Evolutionary conservation across 371 early-diverging fungal species (phyloP).

Genomic region (Nematocida sp.): DNA sequence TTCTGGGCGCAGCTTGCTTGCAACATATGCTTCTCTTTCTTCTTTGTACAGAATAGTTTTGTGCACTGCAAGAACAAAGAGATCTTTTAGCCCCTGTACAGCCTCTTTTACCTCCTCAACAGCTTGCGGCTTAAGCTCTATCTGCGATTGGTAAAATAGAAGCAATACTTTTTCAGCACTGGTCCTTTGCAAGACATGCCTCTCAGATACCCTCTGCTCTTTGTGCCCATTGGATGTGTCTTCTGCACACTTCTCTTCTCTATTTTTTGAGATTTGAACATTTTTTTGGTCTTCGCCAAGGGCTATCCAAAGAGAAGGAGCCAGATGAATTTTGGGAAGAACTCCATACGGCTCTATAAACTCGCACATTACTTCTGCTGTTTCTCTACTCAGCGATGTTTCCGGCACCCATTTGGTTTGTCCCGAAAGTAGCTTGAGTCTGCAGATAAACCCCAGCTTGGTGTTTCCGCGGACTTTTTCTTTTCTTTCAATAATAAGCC

Average conservation of each 20-base stretch:
- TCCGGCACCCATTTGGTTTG: slow-evolving; percentile 21
- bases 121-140: slow-evolving; percentile 1
- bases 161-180: slow-evolving; percentile 22
- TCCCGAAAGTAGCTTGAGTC: slow-evolving; percentile 20
- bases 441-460: slow-evolving; percentile 15
- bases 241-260: too few relatives aligned
- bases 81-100: slow-evolving; percentile 34
- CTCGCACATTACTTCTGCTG: too few relatives aligned
- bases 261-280: too few relatives aligned
- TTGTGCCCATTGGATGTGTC: background rate
- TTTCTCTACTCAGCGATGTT: too few relatives aligned
- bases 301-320: too few relatives aligned
- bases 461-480: slow-evolving; percentile 3
- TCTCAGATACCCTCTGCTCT: background rate
- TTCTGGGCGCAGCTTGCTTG: slow-evolving; percentile 17
- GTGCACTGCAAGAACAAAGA: slow-evolving; percentile 27
- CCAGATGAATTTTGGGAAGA: too few relatives aligned
- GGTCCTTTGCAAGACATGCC: too few relatives aligned
- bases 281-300: too few relatives aligned
- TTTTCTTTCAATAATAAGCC: slow-evolving; percentile 29
- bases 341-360: too few relatives aligned
- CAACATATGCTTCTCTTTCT: too few relatives aligned
- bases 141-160: background rate
- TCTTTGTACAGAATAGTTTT: slow-evolving; percentile 36
- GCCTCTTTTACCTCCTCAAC: slow-evolving; percentile 45